Evolutionary conservation across 345 rosid genomes (phyloP).

Genomic region (Diplotaxis tenuifolia): DNA sequence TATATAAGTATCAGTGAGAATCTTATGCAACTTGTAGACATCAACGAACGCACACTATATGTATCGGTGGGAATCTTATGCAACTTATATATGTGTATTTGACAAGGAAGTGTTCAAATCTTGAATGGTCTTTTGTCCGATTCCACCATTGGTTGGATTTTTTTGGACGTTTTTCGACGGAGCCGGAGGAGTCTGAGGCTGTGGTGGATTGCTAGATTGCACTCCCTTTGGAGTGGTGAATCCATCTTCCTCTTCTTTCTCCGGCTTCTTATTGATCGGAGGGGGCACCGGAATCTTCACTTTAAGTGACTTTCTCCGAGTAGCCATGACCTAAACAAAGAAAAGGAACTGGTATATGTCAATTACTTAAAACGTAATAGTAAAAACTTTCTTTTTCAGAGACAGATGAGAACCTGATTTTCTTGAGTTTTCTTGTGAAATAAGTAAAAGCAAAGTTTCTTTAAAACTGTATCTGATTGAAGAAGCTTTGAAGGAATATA

Average conservation of each 20-base stretch:
- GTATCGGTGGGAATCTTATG: no score
- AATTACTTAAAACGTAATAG: background rate
- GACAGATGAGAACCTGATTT: background rate
- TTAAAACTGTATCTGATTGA: background rate
- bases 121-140: no score
- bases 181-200: conserved; percentile 23
- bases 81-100: no score
- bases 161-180: background rate
- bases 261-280: background rate
- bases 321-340: no score
- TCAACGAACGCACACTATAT: no score
- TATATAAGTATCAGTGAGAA: no score
- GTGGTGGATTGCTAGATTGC: conserved; percentile 15
- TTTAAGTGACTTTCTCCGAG: no score
- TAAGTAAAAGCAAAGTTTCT: background rate
- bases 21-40: no score
- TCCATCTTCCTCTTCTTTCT: conserved; percentile 9
- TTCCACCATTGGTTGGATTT: no score
- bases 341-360: no score
- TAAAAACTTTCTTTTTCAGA: background rate
- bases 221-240: conserved; percentile 27
- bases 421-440: background rate
- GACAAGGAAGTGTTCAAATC: no score
- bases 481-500: background rate
- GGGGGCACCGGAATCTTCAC: no score